Evolutionary conservation across 2,329 filamentous ascomycete species (phyloP).

Genomic region (Colletotrichum higginsianum): DNA sequence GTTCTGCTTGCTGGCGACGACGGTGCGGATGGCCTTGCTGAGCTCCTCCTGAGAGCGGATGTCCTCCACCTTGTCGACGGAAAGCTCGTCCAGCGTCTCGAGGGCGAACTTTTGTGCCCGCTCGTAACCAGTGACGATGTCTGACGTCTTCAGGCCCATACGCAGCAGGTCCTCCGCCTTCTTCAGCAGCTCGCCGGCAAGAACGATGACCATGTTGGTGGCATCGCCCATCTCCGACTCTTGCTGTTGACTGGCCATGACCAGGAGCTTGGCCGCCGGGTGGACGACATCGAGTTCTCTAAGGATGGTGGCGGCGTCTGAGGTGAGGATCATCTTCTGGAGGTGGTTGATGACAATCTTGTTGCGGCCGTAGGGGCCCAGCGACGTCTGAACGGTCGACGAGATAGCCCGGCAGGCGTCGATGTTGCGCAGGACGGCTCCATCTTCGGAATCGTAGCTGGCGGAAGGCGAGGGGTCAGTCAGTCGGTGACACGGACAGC

Average conservation of each 20-base stretch:
- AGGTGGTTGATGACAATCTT: constrained; percentile 99
- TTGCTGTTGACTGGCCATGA: constrained; percentile 99
- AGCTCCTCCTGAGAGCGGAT: constrained; percentile 86
- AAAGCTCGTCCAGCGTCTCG: constrained; percentile 87
- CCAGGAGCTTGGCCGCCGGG: constrained; percentile 95
- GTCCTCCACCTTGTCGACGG: constrained; percentile 91
- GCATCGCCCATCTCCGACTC: constrained; percentile 99
- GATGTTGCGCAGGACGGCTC: constrained; percentile 97
- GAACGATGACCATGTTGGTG: constrained; percentile 95
- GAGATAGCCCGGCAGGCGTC: constrained; percentile 97
- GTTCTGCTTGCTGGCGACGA: constrained; percentile 96
- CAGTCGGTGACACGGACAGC: constrained; percentile 49
- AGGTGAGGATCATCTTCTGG: constrained; percentile 99
- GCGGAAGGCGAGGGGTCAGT: constrained; percentile 48
- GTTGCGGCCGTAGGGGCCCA: constrained; percentile 97
- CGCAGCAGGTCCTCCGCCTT: constrained; percentile 97
- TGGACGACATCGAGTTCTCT: constrained; percentile 98
- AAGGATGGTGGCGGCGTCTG: constrained; percentile 96
- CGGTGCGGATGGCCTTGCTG: constrained; percentile 94
- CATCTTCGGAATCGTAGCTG: constrained; percentile 99
- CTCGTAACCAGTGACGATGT: constrained; percentile 96
- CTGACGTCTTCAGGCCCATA: constrained; percentile 98
- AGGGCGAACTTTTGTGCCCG: constrained; percentile 92
- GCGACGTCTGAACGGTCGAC: constrained; percentile 95
- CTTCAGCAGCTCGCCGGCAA: constrained; percentile 94